Conservation (phyloP, 306 rosid species). For the Fragaria vesca region DNA sequence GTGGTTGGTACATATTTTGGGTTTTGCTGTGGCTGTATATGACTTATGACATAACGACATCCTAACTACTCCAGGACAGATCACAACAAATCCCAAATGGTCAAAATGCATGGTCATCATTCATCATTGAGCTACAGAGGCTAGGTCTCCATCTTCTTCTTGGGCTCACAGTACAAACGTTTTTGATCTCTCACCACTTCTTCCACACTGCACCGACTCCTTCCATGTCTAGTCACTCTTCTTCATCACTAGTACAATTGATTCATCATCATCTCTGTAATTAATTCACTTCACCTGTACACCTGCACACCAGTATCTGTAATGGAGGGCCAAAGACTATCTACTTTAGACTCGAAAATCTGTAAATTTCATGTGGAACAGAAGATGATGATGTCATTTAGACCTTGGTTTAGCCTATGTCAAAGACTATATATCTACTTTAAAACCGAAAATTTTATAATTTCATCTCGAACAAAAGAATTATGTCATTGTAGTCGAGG, state of each 20-base stretch:
- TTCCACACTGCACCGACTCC: neutral
- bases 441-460: no score
- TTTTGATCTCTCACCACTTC: neutral
- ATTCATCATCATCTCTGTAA: neutral
- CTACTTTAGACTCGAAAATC: no score
- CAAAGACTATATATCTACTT: no score
- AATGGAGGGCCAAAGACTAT: no score
- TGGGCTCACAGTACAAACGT: neutral
- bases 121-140: neutral
- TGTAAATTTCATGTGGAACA: no score
- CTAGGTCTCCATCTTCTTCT: no score
- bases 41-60: neutral
- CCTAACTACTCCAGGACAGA: neutral
- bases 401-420: no score
- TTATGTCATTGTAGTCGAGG: no score
- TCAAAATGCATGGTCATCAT: neutral
- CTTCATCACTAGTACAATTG: neutral
- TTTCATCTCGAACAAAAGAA: no score
- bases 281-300: neutral
- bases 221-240: neutral
- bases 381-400: no score
- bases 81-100: neutral
- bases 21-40: neutral
- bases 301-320: neutral
- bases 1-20: neutral